A percentile compares a stretch with the other conserved stretches of the same genome.
Conservation (phyloP, 495 filamentous ascomycete genomes). For the Talaromyces liani region DNA sequence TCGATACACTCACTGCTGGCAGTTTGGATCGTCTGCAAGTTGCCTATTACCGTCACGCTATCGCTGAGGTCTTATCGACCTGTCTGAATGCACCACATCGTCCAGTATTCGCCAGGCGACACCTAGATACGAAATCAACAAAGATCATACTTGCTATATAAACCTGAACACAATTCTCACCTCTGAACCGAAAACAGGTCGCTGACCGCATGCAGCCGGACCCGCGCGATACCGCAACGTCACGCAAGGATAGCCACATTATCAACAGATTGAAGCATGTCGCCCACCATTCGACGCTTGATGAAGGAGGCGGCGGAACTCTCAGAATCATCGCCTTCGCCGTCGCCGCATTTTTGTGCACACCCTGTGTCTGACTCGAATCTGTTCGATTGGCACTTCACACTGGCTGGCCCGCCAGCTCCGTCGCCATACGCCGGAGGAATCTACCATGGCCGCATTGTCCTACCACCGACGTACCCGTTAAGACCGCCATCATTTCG, state of each 20-base stretch:
- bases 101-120: neutral
- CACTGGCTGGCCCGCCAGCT: conserved; percentile 77
- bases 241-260: neutral
- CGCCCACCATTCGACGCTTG: conserved; percentile 43
- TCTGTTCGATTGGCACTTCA: conserved; percentile 99
- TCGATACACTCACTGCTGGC: neutral
- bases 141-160: neutral
- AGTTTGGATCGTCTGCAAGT: neutral
- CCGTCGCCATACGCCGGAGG: conserved; percentile 72
- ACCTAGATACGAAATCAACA: neutral
- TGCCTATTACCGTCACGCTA: neutral
- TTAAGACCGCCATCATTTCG: conserved; percentile 86
- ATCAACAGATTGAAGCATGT: conserved; percentile 15
- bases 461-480: conserved; percentile 81
- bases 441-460: conserved; percentile 93
- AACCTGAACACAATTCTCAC: neutral
- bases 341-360: conserved; percentile 77
- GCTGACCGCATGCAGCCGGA: neutral
- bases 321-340: conserved; percentile 44
- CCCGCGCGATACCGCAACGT: neutral
- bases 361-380: conserved; percentile 68
- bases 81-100: neutral
- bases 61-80: too few relatives aligned
- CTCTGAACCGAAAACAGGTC: neutral
- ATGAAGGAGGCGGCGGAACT: conserved; percentile 81